Conservation (phyloP, 2,329 filamentous ascomycete genomes). For the Acephala macrosclerotiorum region DNA sequence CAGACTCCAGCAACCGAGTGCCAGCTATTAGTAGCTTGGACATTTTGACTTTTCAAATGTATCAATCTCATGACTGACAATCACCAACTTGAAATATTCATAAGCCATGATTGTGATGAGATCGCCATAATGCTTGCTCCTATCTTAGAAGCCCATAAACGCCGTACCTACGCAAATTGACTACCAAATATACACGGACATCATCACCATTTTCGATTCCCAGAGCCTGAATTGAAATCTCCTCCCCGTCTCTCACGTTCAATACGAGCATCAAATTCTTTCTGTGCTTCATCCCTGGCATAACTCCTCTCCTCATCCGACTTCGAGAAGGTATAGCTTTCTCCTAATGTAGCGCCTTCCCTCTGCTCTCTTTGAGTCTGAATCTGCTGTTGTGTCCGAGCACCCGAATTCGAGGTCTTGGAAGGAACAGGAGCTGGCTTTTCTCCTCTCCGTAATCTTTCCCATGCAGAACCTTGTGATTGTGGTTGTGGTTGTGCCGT, state of each 20-base stretch:
- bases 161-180: not conserved
- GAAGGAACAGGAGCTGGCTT: conserved; percentile 8
- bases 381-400: conserved; percentile 27
- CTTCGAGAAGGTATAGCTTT: conserved; percentile 39
- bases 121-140: not conserved
- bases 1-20: not conserved
- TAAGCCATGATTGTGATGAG: not conserved
- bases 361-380: conserved; percentile 20
- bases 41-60: not conserved
- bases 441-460: conserved; percentile 40
- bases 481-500: conserved; percentile 25
- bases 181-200: not conserved
- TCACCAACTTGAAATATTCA: not conserved
- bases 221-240: conserved; percentile 33
- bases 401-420: conserved; percentile 21
- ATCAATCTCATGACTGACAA: not conserved
- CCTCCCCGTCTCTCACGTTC: conserved; percentile 43
- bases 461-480: conserved; percentile 42
- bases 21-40: not conserved
- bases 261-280: conserved; percentile 44
- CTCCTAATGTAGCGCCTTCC: conserved; percentile 21
- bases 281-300: conserved; percentile 39
- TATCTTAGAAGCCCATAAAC: not conserved
- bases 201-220: conserved; percentile 22
- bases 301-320: conserved; percentile 33